Evolutionary conservation across 306 rosid species (phyloP).

Genomic region (Medicago ruthenica): DNA sequence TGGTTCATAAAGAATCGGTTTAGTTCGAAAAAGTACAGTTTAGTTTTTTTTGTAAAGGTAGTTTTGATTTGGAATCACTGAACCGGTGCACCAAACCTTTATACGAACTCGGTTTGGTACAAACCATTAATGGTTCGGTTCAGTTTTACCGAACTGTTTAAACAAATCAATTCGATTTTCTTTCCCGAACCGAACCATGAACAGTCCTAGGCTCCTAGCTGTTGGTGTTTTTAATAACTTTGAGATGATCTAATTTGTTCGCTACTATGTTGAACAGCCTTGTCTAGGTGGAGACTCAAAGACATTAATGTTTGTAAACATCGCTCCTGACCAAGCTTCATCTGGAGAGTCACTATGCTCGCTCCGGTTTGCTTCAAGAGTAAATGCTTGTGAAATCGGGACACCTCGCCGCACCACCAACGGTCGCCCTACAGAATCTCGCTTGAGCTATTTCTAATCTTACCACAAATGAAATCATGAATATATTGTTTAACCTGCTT

Average conservation of each 20-base stretch:
- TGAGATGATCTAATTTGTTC: neutral
- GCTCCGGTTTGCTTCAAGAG: constrained; percentile 92
- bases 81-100: no score
- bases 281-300: constrained; percentile 96
- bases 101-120: no score
- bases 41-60: no score
- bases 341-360: constrained; percentile 89
- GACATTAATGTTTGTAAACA: constrained; percentile 93
- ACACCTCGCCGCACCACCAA: constrained; percentile 86
- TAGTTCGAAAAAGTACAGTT: no score
- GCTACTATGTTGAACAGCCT: constrained; percentile 63
- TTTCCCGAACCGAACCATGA: no score
- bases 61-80: no score
- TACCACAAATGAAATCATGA: constrained; percentile 16
- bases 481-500: constrained; percentile 39
- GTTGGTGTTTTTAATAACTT: neutral
- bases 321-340: constrained; percentile 81
- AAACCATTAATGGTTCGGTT: no score
- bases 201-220: no score
- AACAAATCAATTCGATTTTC: no score
- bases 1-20: no score
- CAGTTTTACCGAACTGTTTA: no score
- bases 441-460: constrained; percentile 72
- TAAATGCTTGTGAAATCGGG: constrained; percentile 95
- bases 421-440: constrained; percentile 60